Conservation (phyloP, 805 yeast genomes). For the Barnettozyma siamensis region DNA sequence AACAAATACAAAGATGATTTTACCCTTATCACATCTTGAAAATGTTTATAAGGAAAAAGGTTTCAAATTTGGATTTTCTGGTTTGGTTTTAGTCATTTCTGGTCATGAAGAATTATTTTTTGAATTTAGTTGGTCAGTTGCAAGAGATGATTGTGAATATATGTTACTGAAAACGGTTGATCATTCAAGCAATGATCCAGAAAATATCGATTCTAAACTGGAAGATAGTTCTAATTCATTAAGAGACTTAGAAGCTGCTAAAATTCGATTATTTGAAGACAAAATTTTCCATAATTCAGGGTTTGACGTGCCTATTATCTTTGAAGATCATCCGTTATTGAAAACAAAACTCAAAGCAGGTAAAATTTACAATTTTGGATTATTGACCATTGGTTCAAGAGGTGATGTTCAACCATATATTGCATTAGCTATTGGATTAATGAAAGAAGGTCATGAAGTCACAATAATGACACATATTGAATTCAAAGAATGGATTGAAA, state of each 20-base stretch:
- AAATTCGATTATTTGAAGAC: conserved; percentile 63
- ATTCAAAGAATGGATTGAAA: conserved; percentile 67
- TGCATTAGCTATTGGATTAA: conserved; percentile 75
- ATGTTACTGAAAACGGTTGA: conserved; percentile 39
- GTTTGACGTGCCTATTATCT: conserved; percentile 57
- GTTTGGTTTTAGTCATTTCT: conserved; percentile 60
- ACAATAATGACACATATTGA: conserved; percentile 84
- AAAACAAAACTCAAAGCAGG: conserved; percentile 48
- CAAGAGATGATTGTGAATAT: conserved; percentile 69
- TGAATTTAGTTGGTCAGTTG: conserved; percentile 60
- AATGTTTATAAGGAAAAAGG: conserved; percentile 64
- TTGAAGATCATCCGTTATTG: conserved; percentile 58
- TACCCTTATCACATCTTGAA: conserved; percentile 73
- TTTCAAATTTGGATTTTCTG: conserved; percentile 61
- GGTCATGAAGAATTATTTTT: conserved; percentile 75
- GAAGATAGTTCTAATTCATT: conserved; percentile 29
- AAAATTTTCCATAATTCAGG: conserved; percentile 55
- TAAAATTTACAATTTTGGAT: conserved; percentile 51
- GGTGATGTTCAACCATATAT: conserved; percentile 98
- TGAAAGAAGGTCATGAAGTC: conserved; percentile 77
- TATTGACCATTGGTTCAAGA: conserved; percentile 87
- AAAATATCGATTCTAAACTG: conserved; percentile 5
- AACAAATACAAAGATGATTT: conserved; percentile 68
- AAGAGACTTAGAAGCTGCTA: conserved; percentile 44
- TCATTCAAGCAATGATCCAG: conserved; percentile 4